phyloP scores from a whole-genome alignment of 139 green algal genomes.

The Edaphochlamys debaryana region DNA sequence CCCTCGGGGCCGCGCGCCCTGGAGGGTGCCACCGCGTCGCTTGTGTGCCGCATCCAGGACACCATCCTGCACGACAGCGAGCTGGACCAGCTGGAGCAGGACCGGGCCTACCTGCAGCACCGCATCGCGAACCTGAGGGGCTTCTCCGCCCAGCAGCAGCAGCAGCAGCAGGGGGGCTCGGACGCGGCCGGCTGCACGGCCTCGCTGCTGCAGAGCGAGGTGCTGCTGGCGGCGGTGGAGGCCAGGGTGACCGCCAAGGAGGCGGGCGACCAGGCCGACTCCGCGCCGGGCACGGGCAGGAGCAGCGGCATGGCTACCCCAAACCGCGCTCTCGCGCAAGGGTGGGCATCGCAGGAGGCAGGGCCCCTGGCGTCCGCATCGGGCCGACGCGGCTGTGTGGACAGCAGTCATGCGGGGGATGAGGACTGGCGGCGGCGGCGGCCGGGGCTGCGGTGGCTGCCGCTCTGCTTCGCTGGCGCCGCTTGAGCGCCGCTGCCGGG shows the following conservation, averaged over 20 bases:
- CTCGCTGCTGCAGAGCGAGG: conserved; percentile 13
- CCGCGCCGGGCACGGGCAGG: not conserved
- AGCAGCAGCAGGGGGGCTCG: not conserved
- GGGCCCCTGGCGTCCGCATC: not conserved
- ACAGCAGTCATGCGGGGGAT: no score
- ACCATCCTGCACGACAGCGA: conserved; percentile 32
- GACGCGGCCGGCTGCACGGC: not conserved
- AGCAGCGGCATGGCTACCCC: no score
- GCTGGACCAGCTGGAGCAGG: conserved; percentile 38
- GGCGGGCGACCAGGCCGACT: not conserved
- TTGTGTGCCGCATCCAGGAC: conserved; percentile 15
- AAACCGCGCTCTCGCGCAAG: not conserved
- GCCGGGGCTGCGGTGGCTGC: conserved; percentile 10
- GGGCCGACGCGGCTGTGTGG: not conserved
- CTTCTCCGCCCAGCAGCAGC: not conserved
- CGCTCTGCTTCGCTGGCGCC: conserved; percentile 26
- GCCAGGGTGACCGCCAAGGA: not conserved
- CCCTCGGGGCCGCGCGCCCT: not conserved
- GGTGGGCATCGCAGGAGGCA: not conserved
- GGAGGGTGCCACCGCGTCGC: not conserved
- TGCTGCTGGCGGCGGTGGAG: conserved; percentile 27
- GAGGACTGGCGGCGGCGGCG: not conserved
- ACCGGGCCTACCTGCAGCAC: conserved; percentile 9
- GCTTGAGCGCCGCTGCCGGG: no score
- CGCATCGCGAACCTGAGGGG: not conserved